Percentiles rank a stretch among this genome's conserved stretches.
Conservation (phyloP, 306 rosid genomes). For the Lotus japonicus region DNA sequence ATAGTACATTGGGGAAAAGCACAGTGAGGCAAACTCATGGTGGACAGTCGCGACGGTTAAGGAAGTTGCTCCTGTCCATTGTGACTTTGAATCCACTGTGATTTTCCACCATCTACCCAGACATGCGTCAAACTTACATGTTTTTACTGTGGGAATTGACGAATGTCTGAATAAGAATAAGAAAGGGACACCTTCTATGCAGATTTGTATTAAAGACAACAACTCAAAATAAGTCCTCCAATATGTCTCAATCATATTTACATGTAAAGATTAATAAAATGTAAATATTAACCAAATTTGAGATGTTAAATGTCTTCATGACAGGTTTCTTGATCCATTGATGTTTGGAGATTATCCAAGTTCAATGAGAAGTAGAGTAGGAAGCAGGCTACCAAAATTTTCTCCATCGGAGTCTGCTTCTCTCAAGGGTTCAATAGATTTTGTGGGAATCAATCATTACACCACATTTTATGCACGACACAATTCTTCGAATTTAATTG, state of each 20-base stretch:
- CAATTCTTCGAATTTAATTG: conserved; percentile 26
- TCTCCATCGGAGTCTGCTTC: conserved; percentile 45
- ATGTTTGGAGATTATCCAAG: conserved; percentile 84
- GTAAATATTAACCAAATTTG: neutral
- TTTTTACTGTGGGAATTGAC: neutral
- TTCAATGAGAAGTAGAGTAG: conserved; percentile 75
- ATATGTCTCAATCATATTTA: neutral
- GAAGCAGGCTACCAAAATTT: conserved; percentile 65
- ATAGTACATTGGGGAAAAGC: neutral
- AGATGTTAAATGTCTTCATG: neutral
- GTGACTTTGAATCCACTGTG: too few relatives aligned
- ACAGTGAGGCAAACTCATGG: too few relatives aligned
- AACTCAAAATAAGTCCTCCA: neutral
- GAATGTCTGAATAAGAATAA: too few relatives aligned
- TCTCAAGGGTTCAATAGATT: conserved; percentile 76
- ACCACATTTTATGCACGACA: conserved; percentile 63
- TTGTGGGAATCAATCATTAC: conserved; percentile 93
- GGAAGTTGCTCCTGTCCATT: too few relatives aligned
- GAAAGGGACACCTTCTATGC: too few relatives aligned
- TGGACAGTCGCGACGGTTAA: too few relatives aligned
- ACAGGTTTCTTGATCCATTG: conserved; percentile 88
- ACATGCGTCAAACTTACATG: neutral
- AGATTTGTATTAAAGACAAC: neutral
- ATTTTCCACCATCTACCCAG: too few relatives aligned
- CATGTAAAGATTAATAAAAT: neutral